A percentile compares a stretch with the other conserved stretches of the same genome.
Conservation (phyloP, 805 yeast species). For the Sungouiella thailandica region DNA sequence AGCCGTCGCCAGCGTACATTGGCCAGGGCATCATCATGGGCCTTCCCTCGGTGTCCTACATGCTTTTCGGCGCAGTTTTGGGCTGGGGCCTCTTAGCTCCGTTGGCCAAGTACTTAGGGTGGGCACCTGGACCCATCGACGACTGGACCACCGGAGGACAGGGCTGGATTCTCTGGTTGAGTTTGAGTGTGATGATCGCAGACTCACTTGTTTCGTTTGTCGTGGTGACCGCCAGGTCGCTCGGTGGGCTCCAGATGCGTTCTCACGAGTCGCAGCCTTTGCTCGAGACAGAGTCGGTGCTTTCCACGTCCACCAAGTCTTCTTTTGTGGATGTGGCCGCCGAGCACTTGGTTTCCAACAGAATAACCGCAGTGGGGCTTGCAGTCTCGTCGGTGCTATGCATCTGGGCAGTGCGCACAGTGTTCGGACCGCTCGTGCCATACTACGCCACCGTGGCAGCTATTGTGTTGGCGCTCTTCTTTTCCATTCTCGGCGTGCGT, state of each 20-base stretch:
- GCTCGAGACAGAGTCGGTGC: neutral
- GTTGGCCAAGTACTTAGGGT: slow-evolving; percentile 56
- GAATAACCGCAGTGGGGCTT: slow-evolving; percentile 55
- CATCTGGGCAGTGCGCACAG: slow-evolving; percentile 52
- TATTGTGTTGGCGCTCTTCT: slow-evolving; percentile 65
- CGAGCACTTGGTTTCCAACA: slow-evolving; percentile 44
- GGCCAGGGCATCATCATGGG: slow-evolving; percentile 99
- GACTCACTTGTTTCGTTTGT: slow-evolving; percentile 81
- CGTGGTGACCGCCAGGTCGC: slow-evolving; percentile 47
- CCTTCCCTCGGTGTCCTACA: slow-evolving; percentile 79
- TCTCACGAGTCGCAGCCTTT: neutral
- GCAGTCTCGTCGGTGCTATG: slow-evolving; percentile 64
- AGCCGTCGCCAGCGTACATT: slow-evolving; percentile 94
- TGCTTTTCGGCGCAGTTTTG: slow-evolving; percentile 82
- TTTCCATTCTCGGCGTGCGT: slow-evolving; percentile 83
- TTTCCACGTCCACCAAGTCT: neutral
- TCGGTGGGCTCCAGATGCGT: slow-evolving; percentile 23
- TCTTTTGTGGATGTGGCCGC: slow-evolving; percentile 11
- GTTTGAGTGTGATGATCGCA: slow-evolving; percentile 88
- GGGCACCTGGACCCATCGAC: slow-evolving; percentile 89
- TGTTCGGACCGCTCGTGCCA: slow-evolving; percentile 73
- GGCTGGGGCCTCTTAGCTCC: slow-evolving; percentile 97
- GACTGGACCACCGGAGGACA: slow-evolving; percentile 94
- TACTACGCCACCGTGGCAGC: slow-evolving; percentile 64
- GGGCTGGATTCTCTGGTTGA: slow-evolving; percentile 96